Evolutionary conservation across 148 eudicot species (phyloP).

Genomic region (Rhododendron kiyosumense): DNA sequence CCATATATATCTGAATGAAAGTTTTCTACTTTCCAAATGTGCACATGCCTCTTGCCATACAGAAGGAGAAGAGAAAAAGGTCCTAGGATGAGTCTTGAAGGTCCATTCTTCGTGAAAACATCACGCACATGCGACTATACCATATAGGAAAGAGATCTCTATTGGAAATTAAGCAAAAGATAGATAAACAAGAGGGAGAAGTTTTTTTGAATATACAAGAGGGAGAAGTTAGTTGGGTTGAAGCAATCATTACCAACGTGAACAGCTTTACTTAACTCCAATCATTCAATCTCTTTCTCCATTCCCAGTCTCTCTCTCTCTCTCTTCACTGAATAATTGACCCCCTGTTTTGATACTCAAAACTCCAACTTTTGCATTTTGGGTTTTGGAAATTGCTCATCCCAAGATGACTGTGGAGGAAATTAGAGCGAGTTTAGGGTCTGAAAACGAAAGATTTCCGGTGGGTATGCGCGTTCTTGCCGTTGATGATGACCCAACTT

Average conservation of each 20-base stretch:
- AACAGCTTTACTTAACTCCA: constrained; percentile 16
- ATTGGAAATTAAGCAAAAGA: not conserved
- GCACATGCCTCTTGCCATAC: not conserved
- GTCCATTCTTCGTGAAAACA: not conserved
- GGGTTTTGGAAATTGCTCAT: constrained; percentile 4
- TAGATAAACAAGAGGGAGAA: not conserved
- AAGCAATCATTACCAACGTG: not conserved
- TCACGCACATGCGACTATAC: not conserved
- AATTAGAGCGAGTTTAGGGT: constrained; percentile 17
- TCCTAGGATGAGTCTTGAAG: not conserved
- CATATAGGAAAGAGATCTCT: not conserved
- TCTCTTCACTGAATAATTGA: not conserved
- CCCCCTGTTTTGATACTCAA: constrained; percentile 13
- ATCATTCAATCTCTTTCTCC: not conserved
- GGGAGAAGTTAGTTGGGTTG: too few relatives aligned
- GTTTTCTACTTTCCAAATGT: not conserved
- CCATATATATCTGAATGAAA: too few relatives aligned
- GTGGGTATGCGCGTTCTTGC: constrained; percentile 80
- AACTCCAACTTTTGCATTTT: constrained; percentile 16
- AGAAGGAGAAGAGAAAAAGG: not conserved
- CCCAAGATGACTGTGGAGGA: constrained; percentile 37
- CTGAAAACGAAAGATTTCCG: constrained; percentile 46
- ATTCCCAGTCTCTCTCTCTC: not conserved
- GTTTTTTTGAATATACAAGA: too few relatives aligned
- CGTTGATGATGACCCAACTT: constrained; percentile 76